Percentiles rank a stretch among this genome's conserved stretches.
phyloP scores from a whole-genome alignment of 768 basidiomycete genomes.

The Panellus pusillus region DNA sequence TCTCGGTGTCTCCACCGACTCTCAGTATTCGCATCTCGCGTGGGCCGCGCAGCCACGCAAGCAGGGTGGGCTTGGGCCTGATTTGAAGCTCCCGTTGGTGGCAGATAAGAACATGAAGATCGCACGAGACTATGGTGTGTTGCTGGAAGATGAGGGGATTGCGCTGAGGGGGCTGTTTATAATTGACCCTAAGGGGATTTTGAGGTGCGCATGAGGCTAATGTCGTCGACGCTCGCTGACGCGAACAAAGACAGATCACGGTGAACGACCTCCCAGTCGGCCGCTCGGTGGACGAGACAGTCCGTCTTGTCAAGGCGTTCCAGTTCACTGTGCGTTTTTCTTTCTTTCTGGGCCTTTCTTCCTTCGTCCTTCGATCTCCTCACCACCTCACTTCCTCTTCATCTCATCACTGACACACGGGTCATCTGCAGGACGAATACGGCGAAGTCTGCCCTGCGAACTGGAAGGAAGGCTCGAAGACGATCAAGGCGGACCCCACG shows the following conservation, averaged over 20 bases:
- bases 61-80: slow-evolving; percentile 87
- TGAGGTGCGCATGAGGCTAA: slow-evolving; percentile 46
- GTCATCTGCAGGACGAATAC: slow-evolving; percentile 62
- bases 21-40: slow-evolving; percentile 83
- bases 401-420: not conserved
- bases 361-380: slow-evolving; percentile 43
- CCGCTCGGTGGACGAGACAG: slow-evolving; percentile 91
- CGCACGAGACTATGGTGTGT: slow-evolving; percentile 82
- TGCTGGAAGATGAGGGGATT: slow-evolving; percentile 86
- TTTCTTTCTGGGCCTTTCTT: slow-evolving; percentile 1
- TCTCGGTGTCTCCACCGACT: slow-evolving; percentile 87
- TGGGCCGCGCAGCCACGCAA: slow-evolving; percentile 83
- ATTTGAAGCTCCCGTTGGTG: slow-evolving; percentile 81
- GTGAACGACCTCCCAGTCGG: slow-evolving; percentile 93
- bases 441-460: slow-evolving; percentile 94
- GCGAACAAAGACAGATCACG: slow-evolving; percentile 64
- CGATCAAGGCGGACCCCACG: slow-evolving; percentile 79
- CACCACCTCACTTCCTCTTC: not conserved
- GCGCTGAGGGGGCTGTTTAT: slow-evolving; percentile 86
- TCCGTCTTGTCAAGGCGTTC: slow-evolving; percentile 91
- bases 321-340: slow-evolving; percentile 69
- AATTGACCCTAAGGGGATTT: slow-evolving; percentile 79
- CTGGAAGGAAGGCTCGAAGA: slow-evolving; percentile 81
- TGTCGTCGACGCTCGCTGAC: not conserved
- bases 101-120: slow-evolving; percentile 80